Base-by-base conservation (phyloP, 306 rosid genomes). In the Quercus robur region DNA sequence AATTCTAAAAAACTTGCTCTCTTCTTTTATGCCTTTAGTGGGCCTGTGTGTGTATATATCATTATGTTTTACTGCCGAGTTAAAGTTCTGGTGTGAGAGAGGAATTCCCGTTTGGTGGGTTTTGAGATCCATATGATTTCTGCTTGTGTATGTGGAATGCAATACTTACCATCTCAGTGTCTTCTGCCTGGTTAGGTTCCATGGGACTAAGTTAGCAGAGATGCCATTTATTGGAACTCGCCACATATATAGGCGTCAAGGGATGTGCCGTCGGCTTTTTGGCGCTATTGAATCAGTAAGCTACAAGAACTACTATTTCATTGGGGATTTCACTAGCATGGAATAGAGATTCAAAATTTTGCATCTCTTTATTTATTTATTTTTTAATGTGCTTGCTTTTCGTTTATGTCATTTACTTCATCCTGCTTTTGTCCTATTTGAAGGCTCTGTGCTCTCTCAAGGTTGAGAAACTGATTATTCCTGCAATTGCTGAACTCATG, bases 151-250 rank as follows among this genome's bases (percentile, higher is more conserved):
- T 76, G 63, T 64, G 78, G 54, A 71, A 71, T 31, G 71, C 26
- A 30, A 75, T 73, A 56, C 78, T 79, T 54, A 78, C 66, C 55
- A 18, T 19, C 44, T 46, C 86, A 59, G 58, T 71, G 31, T 87
- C 55, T 70, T 49, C 79, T 71, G 41, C 44, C 58, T 75, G 81
- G 64, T 78, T 83, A 96, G 99, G 97, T 93, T 96, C 88, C 99
- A 90, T 75, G 97, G 99, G 79, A 91, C 98, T n/a, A 86, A 80
- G 87, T 78, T 96, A 77, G 97, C 89, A 6, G 99, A 96, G 92
- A 96, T 96, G 99, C 99, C 99, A 66, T 96, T 90, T 81, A 96
- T 96, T 19, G 98, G 98, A 82, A 93, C 98, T 82, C 99, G 98
- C 77, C 97, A 93, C 66, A 86, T 93, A 78, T 91, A 96, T 69